These are phyloP conservation scores for Kregervanrija delftensis DNA, from an alignment of 805 yeast genomes.

Conservation along the genomic window DNA sequence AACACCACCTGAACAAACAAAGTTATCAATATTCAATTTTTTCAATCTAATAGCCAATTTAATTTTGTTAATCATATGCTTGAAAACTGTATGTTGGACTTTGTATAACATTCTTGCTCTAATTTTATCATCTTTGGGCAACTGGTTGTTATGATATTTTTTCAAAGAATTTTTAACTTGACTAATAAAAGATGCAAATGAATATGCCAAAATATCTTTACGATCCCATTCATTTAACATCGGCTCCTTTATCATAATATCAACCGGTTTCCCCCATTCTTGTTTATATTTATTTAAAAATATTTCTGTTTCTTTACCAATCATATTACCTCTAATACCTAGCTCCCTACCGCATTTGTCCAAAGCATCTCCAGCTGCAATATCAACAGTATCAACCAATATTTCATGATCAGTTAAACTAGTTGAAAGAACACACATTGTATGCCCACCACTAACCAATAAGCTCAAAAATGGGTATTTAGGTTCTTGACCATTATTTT, in stretches of 20 bases:
- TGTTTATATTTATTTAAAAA: constrained; percentile 34
- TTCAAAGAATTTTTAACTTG: constrained; percentile 21
- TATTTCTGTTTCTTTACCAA: constrained; percentile 75
- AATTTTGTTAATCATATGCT: constrained; percentile 64
- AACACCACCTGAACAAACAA: constrained; percentile 93
- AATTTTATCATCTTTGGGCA: constrained; percentile 15
- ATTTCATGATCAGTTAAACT: constrained; percentile 63
- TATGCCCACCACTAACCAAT: constrained; percentile 90
- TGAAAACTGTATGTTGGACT: constrained; percentile 60
- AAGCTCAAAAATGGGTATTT: constrained; percentile 66
- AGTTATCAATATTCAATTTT: constrained; percentile 34
- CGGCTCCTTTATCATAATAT: constrained; percentile 38
- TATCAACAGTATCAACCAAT: constrained; percentile 69
- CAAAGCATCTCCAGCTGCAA: constrained; percentile 88
- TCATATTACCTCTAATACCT: constrained; percentile 75
- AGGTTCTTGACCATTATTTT: constrained; percentile 36
- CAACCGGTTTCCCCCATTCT: constrained; percentile 25
- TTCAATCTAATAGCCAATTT: constrained; percentile 39
- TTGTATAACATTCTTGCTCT: constrained; percentile 46
- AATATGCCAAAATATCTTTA: constrained; percentile 44
- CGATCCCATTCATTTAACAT: constrained; percentile 43
- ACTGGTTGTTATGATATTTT: constrained; percentile 16
- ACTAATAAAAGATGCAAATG: constrained; percentile 65
- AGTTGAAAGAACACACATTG: constrained; percentile 69
- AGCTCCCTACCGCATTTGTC: constrained; percentile 88